Percentiles rank a stretch among this genome's conserved stretches.
These are phyloP conservation scores for Stereocaulon alpinum DNA, from an alignment of 495 filamentous ascomycete genomes.

Conservation along the genomic window DNA sequence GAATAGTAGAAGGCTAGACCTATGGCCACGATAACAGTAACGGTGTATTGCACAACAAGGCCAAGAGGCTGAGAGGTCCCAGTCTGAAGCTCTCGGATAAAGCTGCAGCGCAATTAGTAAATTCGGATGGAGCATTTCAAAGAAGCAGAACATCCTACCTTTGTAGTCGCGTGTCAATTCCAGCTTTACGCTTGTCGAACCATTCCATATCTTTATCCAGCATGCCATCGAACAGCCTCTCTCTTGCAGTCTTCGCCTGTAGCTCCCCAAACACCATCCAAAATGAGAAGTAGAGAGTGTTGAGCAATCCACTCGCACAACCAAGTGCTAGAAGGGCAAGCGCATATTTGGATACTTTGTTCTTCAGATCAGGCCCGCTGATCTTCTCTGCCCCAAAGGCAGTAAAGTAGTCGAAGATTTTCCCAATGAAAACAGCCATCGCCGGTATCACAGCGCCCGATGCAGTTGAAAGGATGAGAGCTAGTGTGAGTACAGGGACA, in stretches of 20 bases:
- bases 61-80: slow-evolving; percentile 73
- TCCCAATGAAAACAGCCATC: slow-evolving; percentile 62
- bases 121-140: not conserved
- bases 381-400: slow-evolving; percentile 50
- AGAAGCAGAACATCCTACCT: slow-evolving; percentile 43
- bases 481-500: slow-evolving; percentile 39
- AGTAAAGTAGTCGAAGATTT: slow-evolving; percentile 62
- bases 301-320: slow-evolving; percentile 50
- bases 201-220: slow-evolving; percentile 66
- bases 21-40: slow-evolving; percentile 52
- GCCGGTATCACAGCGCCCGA: slow-evolving; percentile 53
- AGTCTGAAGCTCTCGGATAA: slow-evolving; percentile 72
- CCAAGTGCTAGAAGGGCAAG: slow-evolving; percentile 52
- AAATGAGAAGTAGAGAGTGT: slow-evolving; percentile 49
- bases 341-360: slow-evolving; percentile 46
- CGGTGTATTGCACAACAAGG: slow-evolving; percentile 49
- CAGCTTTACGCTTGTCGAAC: slow-evolving; percentile 67
- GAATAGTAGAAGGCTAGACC: slow-evolving; percentile 64
- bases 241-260: slow-evolving; percentile 57
- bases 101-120: slow-evolving; percentile 37
- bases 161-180: slow-evolving; percentile 60
- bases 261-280: slow-evolving; percentile 76
- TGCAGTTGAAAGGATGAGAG: slow-evolving; percentile 45
- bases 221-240: slow-evolving; percentile 54
- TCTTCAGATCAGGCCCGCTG: slow-evolving; percentile 38